Evolutionary conservation across 2,329 filamentous ascomycete species (phyloP), one percentile per base, ranked within the genome.

Genomic region (Thyridium curvatum): DNA sequence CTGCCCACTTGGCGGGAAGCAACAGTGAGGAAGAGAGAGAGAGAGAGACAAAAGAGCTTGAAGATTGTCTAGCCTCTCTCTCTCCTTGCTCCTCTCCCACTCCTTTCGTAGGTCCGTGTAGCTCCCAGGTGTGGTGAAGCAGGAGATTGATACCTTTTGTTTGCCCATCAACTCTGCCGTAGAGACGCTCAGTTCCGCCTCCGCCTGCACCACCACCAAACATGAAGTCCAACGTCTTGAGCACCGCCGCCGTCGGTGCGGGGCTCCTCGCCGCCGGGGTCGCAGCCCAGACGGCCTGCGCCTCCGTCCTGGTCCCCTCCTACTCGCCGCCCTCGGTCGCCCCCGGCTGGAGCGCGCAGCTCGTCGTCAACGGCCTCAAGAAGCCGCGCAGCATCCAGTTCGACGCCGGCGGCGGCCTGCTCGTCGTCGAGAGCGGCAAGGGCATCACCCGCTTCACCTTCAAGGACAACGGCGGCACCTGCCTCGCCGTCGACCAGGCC

Each of bases 341-440:
- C 15, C 47, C 53, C 4, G 66, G 66, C 21, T 74, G 69, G 66
- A 54, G 61, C 6, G 66, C 62, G 13, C 60, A 65, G 42, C 56
- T 73, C 3, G 51, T 71, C 16, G 63, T 61, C 30, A 61, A 59
- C 18, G 60, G 60, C 13, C 50, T 72, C 35, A 58, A 49, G 29
- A 64, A 59, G 18, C 69, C 70, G 1, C 58, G 71, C 16, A 60
- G 60, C 33, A 60, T 74, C 30, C 47, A 61, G 13, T 69, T 74
- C 39, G 71, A 74, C 41, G 50, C 44, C 7, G 51, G 59, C 26
- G 68, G 68, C 12, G 62, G 59, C 3, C 54, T 74, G 17, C 53
- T 74, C 4, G 57, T 72, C 7, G 52, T 71, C 13, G 67, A 72
- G 37, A 55, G 60, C 12, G 62, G 65, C 16, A 58, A 56, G 12